Evolutionary conservation across 352 stramenopile genomes (phyloP).

Genomic region (Nothophytophthora sp.): DNA sequence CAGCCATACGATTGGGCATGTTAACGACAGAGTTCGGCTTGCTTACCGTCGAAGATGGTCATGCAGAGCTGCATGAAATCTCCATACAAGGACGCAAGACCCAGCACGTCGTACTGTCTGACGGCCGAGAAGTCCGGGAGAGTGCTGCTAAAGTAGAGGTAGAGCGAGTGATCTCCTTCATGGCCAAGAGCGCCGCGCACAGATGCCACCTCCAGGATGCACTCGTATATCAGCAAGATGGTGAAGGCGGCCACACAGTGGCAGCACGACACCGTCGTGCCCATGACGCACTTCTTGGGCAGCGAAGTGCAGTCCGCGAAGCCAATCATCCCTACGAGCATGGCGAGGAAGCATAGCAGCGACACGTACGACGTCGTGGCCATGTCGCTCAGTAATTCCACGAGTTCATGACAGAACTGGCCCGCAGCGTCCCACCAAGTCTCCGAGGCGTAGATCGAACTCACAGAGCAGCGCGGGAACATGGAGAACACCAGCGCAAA

Average conservation of each 20-base stretch:
- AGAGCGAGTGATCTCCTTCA: slow-evolving; percentile 74
- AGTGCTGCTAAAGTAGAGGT: slow-evolving; percentile 77
- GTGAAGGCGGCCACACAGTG: slow-evolving; percentile 73
- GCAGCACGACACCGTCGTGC: slow-evolving; percentile 44
- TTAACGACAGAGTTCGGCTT: background rate
- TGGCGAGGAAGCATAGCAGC: slow-evolving; percentile 52
- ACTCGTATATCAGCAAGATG: slow-evolving; percentile 81
- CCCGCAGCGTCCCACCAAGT: slow-evolving; percentile 44
- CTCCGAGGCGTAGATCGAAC: slow-evolving; percentile 60
- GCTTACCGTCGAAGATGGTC: slow-evolving; percentile 83
- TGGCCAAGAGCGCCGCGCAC: slow-evolving; percentile 58
- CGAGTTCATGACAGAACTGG: slow-evolving; percentile 58
- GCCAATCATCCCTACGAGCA: slow-evolving; percentile 57
- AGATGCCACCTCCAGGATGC: slow-evolving; percentile 72
- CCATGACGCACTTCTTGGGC: slow-evolving; percentile 56
- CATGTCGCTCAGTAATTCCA: slow-evolving; percentile 66
- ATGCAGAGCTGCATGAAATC: slow-evolving; percentile 77
- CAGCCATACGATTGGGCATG: too few species aligned
- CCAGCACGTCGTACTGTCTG: slow-evolving; percentile 65
- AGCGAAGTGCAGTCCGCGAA: slow-evolving; percentile 80
- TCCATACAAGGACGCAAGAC: slow-evolving; percentile 58
- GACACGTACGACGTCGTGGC: slow-evolving; percentile 76
- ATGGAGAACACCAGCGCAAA: slow-evolving; percentile 92
- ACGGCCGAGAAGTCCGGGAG: slow-evolving; percentile 73
- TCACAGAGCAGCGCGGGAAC: slow-evolving; percentile 90